These are phyloP conservation scores for Candida arabinofermentans DNA, from an alignment of 805 yeast genomes.

Conservation along the genomic window DNA sequence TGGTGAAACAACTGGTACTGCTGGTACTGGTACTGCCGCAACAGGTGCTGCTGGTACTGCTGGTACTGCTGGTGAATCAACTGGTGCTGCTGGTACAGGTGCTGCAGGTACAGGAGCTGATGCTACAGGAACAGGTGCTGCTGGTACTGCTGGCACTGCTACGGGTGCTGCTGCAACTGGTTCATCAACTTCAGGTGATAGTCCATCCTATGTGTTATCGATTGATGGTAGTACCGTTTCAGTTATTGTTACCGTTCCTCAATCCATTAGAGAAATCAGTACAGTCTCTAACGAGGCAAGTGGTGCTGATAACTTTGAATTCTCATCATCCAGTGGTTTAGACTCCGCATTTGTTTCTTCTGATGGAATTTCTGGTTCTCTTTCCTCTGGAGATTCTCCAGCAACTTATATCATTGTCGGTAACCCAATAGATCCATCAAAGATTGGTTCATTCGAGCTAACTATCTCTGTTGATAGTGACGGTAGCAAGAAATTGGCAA, in stretches of 20 bases:
- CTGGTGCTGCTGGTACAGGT: neutral
- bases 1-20: too few species aligned
- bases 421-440: slow-evolving; percentile 3
- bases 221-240: slow-evolving; percentile 5
- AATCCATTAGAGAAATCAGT: slow-evolving; percentile 5
- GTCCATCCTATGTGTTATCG: slow-evolving; percentile 7
- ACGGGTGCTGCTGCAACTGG: neutral
- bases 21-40: neutral
- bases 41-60: neutral
- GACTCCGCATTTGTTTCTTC: neutral
- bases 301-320: slow-evolving; percentile 7
- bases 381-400: slow-evolving; percentile 1
- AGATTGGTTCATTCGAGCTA: slow-evolving; percentile 6
- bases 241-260: slow-evolving; percentile 7
- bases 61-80: too few species aligned
- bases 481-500: slow-evolving; percentile 1
- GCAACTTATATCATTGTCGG: slow-evolving; percentile 9
- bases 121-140: neutral
- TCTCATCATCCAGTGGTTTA: neutral
- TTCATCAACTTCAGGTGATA: slow-evolving; percentile 2
- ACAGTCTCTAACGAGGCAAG: slow-evolving; percentile 3
- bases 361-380: neutral
- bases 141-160: neutral
- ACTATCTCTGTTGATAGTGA: slow-evolving; percentile 4
- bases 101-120: neutral